Conservation (phyloP, 208 protist genomes). For the Trypanosoma boissoni region DNA sequence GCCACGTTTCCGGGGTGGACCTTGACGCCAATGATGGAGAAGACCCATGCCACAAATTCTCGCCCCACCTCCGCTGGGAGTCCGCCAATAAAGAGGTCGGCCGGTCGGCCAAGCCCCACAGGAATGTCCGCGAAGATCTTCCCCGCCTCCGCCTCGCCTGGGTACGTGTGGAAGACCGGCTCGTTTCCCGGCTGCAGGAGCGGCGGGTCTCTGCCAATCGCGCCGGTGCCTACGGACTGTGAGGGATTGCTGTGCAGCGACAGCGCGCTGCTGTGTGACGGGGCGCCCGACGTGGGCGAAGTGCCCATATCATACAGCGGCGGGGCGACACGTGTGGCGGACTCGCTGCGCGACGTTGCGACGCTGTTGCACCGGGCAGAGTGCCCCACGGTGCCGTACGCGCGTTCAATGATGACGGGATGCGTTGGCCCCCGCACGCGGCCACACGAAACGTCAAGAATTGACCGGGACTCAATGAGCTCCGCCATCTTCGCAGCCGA, state of each 20-base stretch:
- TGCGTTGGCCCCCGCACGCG: constrained; percentile 66
- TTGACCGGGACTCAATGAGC: constrained; percentile 41
- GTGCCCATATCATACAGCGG: constrained; percentile 9
- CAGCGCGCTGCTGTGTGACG: constrained; percentile 13
- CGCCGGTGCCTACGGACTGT: not conserved
- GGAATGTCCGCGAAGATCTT: constrained; percentile 9
- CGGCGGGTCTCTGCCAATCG: not conserved
- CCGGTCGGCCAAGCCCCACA: constrained; percentile 6
- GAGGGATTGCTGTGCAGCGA: constrained; percentile 23
- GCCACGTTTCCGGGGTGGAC: constrained; percentile 27
- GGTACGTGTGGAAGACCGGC: constrained; percentile 27
- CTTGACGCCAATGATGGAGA: constrained; percentile 28
- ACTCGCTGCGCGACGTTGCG: not conserved
- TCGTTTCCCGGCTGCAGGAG: constrained; percentile 13
- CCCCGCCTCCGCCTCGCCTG: constrained; percentile 19
- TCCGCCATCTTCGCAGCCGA: constrained; percentile 48
- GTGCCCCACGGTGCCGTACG: constrained; percentile 34
- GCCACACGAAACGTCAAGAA: constrained; percentile 51
- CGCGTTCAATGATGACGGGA: constrained; percentile 76
- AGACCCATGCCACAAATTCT: constrained; percentile 56
- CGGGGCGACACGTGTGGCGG: not conserved
- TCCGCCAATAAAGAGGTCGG: constrained; percentile 43
- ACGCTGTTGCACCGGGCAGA: constrained; percentile 19
- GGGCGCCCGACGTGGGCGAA: not conserved
- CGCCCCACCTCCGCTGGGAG: constrained; percentile 25